These are phyloP conservation scores for Epichloe gansuensis DNA, from an alignment of 2,329 filamentous ascomycete species.

Conservation along the genomic window DNA sequence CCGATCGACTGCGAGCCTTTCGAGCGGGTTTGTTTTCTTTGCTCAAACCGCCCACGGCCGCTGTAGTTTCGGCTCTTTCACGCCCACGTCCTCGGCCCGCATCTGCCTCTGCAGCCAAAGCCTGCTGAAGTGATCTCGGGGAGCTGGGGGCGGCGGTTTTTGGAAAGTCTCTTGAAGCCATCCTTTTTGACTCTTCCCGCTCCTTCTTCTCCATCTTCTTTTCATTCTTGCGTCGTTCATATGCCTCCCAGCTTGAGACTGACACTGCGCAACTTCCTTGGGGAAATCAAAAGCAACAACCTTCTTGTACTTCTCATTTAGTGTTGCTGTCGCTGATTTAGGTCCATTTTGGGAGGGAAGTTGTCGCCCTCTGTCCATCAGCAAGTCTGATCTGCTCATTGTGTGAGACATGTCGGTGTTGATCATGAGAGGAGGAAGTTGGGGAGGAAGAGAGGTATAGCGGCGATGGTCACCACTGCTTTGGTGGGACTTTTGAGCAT, in stretches of 20 bases:
- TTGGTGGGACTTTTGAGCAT: conserved; percentile 2
- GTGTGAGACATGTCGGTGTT: conserved; percentile 5
- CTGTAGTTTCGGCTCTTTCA: conserved; percentile 6
- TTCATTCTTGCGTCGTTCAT: conserved; percentile 40
- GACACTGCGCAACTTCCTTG: conserved; percentile 28
- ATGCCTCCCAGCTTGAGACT: conserved; percentile 50
- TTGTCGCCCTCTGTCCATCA: conserved; percentile 6
- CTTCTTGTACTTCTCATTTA: conserved; percentile 16
- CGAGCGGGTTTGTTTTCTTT: conserved; percentile 12
- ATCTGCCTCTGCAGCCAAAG: conserved; percentile 7
- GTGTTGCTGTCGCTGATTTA: conserved; percentile 5
- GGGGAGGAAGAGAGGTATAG: conserved; percentile 4
- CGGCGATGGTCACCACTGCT: conserved; percentile 1
- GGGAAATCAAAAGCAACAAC: conserved; percentile 21
- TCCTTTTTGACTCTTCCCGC: conserved; percentile 14
- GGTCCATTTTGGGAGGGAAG: neutral
- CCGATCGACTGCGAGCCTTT: conserved; percentile 20
- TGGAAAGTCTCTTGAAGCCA: conserved; percentile 17
- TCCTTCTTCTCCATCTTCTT: conserved; percentile 31
- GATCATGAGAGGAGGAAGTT: conserved; percentile 9
- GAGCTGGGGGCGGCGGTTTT: conserved; percentile 18
- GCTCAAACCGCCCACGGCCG: conserved; percentile 7
- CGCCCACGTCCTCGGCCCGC: conserved; percentile 4
- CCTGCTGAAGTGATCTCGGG: conserved; percentile 7
- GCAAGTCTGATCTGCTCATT: conserved; percentile 3